A percentile compares a stretch with the other conserved stretches of the same genome.
Evolutionary conservation across 805 yeast species (phyloP).

Genomic region (Kregervanrija pseudodelftensis): DNA sequence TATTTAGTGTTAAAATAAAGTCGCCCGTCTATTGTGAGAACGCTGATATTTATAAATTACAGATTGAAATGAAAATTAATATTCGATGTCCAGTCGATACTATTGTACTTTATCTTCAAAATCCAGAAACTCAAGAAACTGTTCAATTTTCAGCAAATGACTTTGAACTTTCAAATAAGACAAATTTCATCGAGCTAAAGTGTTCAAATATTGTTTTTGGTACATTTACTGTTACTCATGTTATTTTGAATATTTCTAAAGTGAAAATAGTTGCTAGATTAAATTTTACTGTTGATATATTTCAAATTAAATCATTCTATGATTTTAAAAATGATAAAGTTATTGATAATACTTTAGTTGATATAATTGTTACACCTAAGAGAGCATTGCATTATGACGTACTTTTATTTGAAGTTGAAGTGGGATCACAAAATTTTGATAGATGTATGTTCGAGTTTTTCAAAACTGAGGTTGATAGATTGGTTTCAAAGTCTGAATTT

Average conservation of each 20-base stretch:
- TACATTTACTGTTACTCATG: slow-evolving; percentile 12
- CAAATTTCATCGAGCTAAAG: slow-evolving; percentile 9
- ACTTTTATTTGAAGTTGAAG: slow-evolving; percentile 13
- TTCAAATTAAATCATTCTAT: slow-evolving; percentile 14
- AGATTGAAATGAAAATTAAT: slow-evolving; percentile 27
- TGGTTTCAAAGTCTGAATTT: slow-evolving; percentile 16
- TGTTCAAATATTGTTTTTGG: slow-evolving; percentile 19
- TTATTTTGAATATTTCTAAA: slow-evolving; percentile 18
- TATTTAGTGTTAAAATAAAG: slow-evolving; percentile 30
- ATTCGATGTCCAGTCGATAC: slow-evolving; percentile 13
- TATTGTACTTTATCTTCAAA: slow-evolving; percentile 9
- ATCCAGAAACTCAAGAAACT: slow-evolving; percentile 6
- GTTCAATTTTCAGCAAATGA: slow-evolving; percentile 13
- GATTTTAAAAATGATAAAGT: slow-evolving; percentile 2
- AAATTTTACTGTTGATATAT: slow-evolving; percentile 8
- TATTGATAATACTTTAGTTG: slow-evolving; percentile 15
- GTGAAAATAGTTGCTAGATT: slow-evolving; percentile 14
- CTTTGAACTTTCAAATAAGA: slow-evolving; percentile 2
- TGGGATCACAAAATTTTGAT: slow-evolving; percentile 15
- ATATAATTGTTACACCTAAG: slow-evolving; percentile 15
- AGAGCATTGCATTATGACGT: slow-evolving; percentile 24
- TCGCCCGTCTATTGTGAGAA: slow-evolving; percentile 32
- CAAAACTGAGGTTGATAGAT: slow-evolving; percentile 25
- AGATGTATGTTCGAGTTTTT: slow-evolving; percentile 14
- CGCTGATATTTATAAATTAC: slow-evolving; percentile 33